Evolutionary conservation across 176 grass and related monocot species (phyloP).

Genomic region (Bothriochloa decipiens): DNA sequence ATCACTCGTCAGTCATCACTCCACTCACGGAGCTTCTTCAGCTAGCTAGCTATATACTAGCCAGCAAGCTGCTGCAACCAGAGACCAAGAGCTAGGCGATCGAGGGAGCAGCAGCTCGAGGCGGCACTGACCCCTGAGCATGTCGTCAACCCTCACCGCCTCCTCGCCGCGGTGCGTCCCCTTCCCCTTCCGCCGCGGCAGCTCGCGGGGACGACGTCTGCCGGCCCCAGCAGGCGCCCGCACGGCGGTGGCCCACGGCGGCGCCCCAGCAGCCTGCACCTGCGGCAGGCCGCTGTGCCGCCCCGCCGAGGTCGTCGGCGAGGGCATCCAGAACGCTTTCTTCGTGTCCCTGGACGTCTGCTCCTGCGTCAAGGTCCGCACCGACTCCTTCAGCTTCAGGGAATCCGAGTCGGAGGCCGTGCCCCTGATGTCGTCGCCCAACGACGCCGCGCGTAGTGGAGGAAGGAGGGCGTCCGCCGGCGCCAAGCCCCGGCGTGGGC

Average conservation of each 20-base stretch:
- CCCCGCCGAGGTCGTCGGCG: slow-evolving; percentile 25
- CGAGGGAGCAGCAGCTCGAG: too few relatives aligned
- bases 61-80: too few relatives aligned
- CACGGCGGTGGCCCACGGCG: background rate
- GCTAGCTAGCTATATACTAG: too few relatives aligned
- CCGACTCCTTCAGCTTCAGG: background rate
- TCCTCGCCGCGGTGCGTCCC: slow-evolving; percentile 41
- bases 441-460: background rate
- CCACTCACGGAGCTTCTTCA: background rate
- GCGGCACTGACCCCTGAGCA: background rate
- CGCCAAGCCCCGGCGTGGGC: background rate
- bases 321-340: slow-evolving; percentile 45
- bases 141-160: background rate
- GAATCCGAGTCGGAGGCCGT: background rate
- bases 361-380: slow-evolving; percentile 37
- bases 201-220: background rate
- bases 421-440: background rate
- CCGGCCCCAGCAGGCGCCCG: background rate
- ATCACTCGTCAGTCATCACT: background rate
- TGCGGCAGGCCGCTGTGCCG: slow-evolving; percentile 41
- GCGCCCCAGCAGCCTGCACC: background rate
- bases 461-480: background rate
- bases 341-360: slow-evolving; percentile 42
- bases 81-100: too few relatives aligned
- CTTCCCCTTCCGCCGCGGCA: slow-evolving; percentile 37